Percentiles rank a stretch among this genome's conserved stretches.
Conservation (phyloP, 2,329 filamentous ascomycete genomes). For the Fusarium verticillioides region DNA sequence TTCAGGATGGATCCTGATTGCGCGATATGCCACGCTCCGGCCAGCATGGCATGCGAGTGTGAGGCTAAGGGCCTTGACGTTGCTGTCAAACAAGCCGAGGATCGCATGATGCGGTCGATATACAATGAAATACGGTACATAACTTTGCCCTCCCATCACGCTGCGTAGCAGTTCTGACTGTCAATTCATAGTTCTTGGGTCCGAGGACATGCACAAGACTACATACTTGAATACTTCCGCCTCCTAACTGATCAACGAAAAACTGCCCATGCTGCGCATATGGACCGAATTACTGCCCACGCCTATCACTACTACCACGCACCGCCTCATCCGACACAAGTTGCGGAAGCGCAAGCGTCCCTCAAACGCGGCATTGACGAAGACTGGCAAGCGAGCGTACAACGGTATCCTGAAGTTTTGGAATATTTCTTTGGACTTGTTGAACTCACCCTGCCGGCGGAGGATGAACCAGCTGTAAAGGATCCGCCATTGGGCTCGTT, state of each 20-base stretch:
- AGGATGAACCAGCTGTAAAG: constrained; percentile 68
- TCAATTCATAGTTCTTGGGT: constrained; percentile 66
- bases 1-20: constrained; percentile 77
- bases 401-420: constrained; percentile 82
- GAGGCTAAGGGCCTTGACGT: constrained; percentile 73
- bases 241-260: constrained; percentile 71
- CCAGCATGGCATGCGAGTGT: constrained; percentile 69
- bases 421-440: constrained; percentile 83
- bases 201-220: constrained; percentile 72
- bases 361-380: constrained; percentile 81
- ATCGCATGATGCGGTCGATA: constrained; percentile 70
- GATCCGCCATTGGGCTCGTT: constrained; percentile 69
- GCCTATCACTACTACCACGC: constrained; percentile 68
- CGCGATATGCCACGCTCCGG: constrained; percentile 72
- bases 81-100: constrained; percentile 71
- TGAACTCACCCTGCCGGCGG: constrained; percentile 70
- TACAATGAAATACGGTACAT: constrained; percentile 72
- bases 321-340: constrained; percentile 69
- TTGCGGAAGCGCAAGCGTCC: constrained; percentile 71
- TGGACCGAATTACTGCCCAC: constrained; percentile 66
- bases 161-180: constrained; percentile 17
- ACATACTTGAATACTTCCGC: constrained; percentile 73
- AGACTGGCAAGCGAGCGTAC: constrained; percentile 80
- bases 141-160: not conserved
- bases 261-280: constrained; percentile 63